Conservation (phyloP, 108 stramenopile genomes). For the Discostella stelligeroides region DNA sequence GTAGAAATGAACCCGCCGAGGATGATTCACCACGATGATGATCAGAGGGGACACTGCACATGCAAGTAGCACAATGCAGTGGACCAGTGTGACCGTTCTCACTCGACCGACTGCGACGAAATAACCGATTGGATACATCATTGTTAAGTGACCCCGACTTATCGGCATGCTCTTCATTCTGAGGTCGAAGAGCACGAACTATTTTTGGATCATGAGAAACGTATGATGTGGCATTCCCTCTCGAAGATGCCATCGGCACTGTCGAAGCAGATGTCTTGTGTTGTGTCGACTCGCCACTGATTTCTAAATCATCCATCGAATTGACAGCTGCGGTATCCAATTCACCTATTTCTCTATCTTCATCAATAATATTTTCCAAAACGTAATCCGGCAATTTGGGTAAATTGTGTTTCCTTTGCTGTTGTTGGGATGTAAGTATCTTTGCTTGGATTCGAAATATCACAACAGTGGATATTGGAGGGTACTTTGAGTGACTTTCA, state of each 20-base stretch:
- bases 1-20: constrained; percentile 20
- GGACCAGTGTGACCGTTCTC: not conserved
- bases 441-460: constrained; percentile 42
- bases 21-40: constrained; percentile 23
- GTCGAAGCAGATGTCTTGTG: not conserved
- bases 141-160: not conserved
- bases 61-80: constrained; percentile 29
- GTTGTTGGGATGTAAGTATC: constrained; percentile 18
- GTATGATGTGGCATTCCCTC: constrained; percentile 12
- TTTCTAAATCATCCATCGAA: not conserved
- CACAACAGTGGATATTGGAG: constrained; percentile 29
- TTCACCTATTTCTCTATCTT: not conserved
- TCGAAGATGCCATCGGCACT: not conserved
- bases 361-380: constrained; percentile 19
- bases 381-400: constrained; percentile 41
- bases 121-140: constrained; percentile 15
- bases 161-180: not conserved
- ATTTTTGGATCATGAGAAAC: constrained; percentile 42
- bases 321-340: constrained; percentile 3
- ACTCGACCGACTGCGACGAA: constrained; percentile 15
- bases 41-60: constrained; percentile 36
- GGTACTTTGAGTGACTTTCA: not conserved
- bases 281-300: constrained; percentile 4
- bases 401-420: constrained; percentile 19
- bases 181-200: constrained; percentile 13